A percentile compares a stretch with the other conserved stretches of the same genome.
phyloP scores from a whole-genome alignment of 192 early-diverging fungal species.

The Endogone sp. region DNA sequence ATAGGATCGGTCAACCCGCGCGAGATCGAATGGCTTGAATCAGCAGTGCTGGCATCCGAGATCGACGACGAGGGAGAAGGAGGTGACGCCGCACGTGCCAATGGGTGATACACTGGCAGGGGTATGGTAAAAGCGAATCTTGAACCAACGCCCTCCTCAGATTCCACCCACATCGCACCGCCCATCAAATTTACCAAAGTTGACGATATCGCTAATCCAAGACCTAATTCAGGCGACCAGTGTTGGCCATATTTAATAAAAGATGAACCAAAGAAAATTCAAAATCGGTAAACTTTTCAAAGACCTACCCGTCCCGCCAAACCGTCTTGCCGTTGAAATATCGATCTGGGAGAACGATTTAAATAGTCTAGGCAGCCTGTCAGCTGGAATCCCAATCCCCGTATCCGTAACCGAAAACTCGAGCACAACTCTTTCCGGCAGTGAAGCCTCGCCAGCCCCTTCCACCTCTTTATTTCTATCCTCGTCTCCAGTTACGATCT shows the following conservation, averaged over 20 bases:
- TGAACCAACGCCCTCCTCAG: constrained; percentile 46
- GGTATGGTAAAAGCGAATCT: constrained; percentile 47
- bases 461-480: not conserved
- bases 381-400: constrained; percentile 38
- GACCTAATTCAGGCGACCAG: constrained; percentile 18
- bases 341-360: constrained; percentile 63
- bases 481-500: not conserved
- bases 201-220: constrained; percentile 67
- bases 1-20: not conserved
- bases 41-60: not conserved
- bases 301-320: constrained; percentile 46
- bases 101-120: constrained; percentile 9
- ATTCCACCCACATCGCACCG: constrained; percentile 56
- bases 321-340: constrained; percentile 46
- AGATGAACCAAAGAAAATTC: too few species aligned
- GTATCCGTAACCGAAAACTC: constrained; percentile 27
- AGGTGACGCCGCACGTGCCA: not conserved
- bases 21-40: not conserved
- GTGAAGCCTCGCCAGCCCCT: too few species aligned
- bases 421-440: not conserved
- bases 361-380: constrained; percentile 49
- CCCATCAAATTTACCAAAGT: constrained; percentile 61
- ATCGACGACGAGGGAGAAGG: not conserved
- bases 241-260: too few species aligned
- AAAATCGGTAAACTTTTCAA: not conserved